These are phyloP conservation scores for Nakazawaea ishiwadae DNA, from an alignment of 805 yeast species.

Conservation along the genomic window DNA sequence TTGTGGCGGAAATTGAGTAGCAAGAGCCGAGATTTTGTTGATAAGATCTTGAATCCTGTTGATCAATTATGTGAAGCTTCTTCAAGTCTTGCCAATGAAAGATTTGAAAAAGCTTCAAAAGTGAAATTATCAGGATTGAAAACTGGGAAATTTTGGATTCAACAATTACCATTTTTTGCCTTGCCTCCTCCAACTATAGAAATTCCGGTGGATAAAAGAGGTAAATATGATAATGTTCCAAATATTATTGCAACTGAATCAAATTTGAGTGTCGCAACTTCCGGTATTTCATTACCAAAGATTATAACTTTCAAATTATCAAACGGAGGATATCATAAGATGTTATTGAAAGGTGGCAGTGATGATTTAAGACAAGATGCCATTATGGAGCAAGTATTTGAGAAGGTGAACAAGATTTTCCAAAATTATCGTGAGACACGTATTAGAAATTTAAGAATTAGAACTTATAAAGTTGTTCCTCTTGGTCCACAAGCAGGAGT, in stretches of 20 bases:
- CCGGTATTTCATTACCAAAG: conserved; percentile 89
- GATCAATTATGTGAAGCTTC: conserved; percentile 46
- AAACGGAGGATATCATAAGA: conserved; percentile 53
- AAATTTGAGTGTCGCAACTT: conserved; percentile 55
- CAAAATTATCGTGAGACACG: conserved; percentile 49
- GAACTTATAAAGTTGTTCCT: conserved; percentile 90
- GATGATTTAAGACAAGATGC: conserved; percentile 96
- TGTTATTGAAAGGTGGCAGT: conserved; percentile 76
- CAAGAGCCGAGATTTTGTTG: conserved; percentile 21
- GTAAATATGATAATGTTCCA: conserved; percentile 43
- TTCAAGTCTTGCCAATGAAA: conserved; percentile 45
- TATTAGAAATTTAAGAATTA: conserved; percentile 51
- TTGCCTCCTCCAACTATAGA: conserved; percentile 68
- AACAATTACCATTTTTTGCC: conserved; percentile 33
- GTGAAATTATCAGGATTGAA: conserved; percentile 31
- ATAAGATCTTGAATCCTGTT: conserved; percentile 36
- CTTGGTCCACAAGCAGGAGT: conserved; percentile 84
- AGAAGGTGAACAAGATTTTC: conserved; percentile 71
- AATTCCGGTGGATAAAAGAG: conserved; percentile 36
- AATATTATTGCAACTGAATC: conserved; percentile 40
- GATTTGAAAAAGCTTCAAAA: conserved; percentile 29
- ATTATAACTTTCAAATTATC: conserved; percentile 52
- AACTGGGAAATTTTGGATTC: conserved; percentile 56
- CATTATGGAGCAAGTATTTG: conserved; percentile 96
- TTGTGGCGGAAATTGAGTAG: conserved; percentile 39